Percentiles rank a stretch among this genome's conserved stretches.
Conservation (phyloP, 371 early-diverging fungal genomes). For the Sporodiniella umbellata region DNA sequence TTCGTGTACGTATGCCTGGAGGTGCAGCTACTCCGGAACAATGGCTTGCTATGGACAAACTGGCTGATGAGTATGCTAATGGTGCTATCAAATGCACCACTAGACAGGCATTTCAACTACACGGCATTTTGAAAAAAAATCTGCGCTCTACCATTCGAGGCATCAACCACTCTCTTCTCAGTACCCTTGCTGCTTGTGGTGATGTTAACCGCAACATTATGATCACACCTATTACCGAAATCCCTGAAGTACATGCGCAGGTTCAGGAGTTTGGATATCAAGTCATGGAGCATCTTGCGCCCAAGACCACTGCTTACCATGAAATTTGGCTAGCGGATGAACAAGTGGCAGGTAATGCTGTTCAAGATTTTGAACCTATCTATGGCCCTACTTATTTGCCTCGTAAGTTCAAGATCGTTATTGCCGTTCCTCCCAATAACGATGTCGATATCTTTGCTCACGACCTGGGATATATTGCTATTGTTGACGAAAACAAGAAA, state of each 20-base stretch:
- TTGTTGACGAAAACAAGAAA: slow-evolving; percentile 63
- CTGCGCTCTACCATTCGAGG: slow-evolving; percentile 83
- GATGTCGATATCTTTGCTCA: slow-evolving; percentile 95
- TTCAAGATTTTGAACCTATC: slow-evolving; percentile 84
- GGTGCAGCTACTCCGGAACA: slow-evolving; percentile 85
- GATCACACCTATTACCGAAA: slow-evolving; percentile 81
- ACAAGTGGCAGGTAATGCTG: slow-evolving; percentile 75
- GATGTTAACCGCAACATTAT: slow-evolving; percentile 97
- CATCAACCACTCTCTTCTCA: slow-evolving; percentile 84
- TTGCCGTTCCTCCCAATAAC: slow-evolving; percentile 93
- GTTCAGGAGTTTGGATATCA: slow-evolving; percentile 69
- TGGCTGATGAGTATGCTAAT: slow-evolving; percentile 80
- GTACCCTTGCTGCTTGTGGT: slow-evolving; percentile 94
- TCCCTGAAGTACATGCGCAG: slow-evolving; percentile 75
- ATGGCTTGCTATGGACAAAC: slow-evolving; percentile 89
- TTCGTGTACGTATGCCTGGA: slow-evolving; percentile 91
- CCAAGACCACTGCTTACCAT: slow-evolving; percentile 87
- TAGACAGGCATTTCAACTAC: slow-evolving; percentile 94
- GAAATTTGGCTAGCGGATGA: slow-evolving; percentile 95
- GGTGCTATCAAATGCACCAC: slow-evolving; percentile 91
- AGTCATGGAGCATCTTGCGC: slow-evolving; percentile 75
- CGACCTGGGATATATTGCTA: slow-evolving; percentile 90
- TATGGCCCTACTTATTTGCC: slow-evolving; percentile 92
- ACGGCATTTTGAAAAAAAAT: slow-evolving; percentile 89
- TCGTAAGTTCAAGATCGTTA: slow-evolving; percentile 93